Conservation (phyloP, 768 basidiomycete species). For the Tulasnella sp. region DNA sequence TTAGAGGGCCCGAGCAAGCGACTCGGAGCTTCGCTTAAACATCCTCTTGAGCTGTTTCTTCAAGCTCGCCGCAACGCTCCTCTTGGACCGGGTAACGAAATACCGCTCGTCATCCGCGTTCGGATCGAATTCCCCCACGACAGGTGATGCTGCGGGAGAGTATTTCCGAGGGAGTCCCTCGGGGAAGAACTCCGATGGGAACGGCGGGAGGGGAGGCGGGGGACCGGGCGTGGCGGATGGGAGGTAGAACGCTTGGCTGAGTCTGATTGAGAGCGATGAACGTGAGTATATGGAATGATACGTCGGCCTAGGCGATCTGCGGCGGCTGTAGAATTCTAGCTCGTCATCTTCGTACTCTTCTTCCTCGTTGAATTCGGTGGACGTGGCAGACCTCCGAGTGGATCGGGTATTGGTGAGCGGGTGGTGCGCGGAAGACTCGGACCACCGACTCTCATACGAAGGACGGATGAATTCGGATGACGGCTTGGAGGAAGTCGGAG, state of each 20-base stretch:
- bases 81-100: not conserved
- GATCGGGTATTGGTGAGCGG: not conserved
- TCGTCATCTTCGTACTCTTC: not conserved
- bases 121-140: not conserved
- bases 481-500: too few species aligned
- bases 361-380: not conserved
- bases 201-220: not conserved
- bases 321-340: not conserved
- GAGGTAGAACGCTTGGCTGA: not conserved
- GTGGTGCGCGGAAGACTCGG: not conserved
- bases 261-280: not conserved
- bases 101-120: not conserved
- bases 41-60: not conserved
- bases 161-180: constrained; percentile 1
- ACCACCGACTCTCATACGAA: not conserved
- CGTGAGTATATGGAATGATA: not conserved
- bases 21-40: not conserved
- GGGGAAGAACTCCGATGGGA: not conserved
- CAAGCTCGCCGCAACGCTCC: not conserved
- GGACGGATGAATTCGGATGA: too few species aligned
- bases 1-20: not conserved
- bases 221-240: not conserved
- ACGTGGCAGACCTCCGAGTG: not conserved
- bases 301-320: not conserved
- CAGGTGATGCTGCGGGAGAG: not conserved